Conservation (phyloP, 768 basidiomycete species). For the Lactarius akahatsu region DNA sequence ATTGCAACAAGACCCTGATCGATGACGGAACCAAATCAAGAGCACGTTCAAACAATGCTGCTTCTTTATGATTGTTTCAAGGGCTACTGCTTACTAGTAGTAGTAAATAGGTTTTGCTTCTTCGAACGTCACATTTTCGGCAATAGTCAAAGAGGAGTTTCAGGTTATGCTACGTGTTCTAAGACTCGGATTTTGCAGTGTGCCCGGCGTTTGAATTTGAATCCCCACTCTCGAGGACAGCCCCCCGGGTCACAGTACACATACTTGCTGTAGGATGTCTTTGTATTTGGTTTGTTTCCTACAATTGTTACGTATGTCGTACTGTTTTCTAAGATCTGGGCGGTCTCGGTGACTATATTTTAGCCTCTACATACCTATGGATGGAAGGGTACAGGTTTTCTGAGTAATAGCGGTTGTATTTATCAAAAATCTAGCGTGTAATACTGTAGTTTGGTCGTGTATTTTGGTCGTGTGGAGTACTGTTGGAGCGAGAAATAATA, state of each 20-base stretch:
- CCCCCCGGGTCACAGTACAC: no score
- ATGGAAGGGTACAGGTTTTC: background rate
- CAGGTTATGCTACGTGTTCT: no score
- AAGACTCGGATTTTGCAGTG: no score
- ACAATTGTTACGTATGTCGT: background rate
- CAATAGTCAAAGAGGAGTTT: background rate
- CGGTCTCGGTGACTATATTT: background rate
- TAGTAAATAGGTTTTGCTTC: background rate
- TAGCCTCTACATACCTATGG: no score
- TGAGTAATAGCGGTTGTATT: no score
- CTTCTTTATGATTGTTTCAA: constrained; percentile 2
- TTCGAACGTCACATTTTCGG: background rate
- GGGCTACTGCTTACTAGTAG: background rate
- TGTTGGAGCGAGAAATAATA: background rate
- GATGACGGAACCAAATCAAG: background rate
- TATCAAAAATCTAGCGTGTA: no score
- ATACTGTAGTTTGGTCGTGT: no score
- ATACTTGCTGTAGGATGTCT: no score
- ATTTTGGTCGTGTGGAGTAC: background rate
- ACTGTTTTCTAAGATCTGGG: background rate
- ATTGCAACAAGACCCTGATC: background rate
- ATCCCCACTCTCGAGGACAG: no score
- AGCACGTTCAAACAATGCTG: background rate
- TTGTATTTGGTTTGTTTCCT: background rate
- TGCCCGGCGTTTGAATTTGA: no score